phyloP scores from a whole-genome alignment of 371 early-diverging fungal genomes.

The Haplosporangium sp. region DNA sequence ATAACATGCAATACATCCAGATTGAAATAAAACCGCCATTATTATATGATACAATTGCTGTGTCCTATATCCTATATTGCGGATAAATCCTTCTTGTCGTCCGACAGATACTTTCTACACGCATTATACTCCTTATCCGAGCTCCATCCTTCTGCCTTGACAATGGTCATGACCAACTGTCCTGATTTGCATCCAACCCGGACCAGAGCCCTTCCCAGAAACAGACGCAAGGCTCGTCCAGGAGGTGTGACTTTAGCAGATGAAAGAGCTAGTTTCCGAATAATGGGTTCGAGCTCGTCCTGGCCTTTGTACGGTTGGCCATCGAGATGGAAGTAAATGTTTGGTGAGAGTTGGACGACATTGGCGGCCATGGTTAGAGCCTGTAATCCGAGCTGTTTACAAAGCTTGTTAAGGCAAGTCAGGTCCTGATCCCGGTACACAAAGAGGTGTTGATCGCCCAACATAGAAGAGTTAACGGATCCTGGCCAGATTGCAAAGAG shows the following conservation, averaged over 20 bases:
- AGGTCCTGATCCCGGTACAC: slow-evolving; percentile 48
- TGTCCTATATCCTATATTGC: slow-evolving; percentile 7
- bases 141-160: slow-evolving; percentile 54
- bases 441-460: slow-evolving; percentile 52
- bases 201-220: slow-evolving; percentile 37
- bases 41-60: neutral
- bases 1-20: neutral
- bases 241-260: slow-evolving; percentile 41
- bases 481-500: slow-evolving; percentile 50
- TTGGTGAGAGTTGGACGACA: slow-evolving; percentile 36
- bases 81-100: slow-evolving; percentile 22
- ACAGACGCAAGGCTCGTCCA: slow-evolving; percentile 37
- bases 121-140: slow-evolving; percentile 53
- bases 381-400: slow-evolving; percentile 41
- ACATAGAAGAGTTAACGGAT: slow-evolving; percentile 48
- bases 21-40: neutral
- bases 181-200: slow-evolving; percentile 41
- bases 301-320: slow-evolving; percentile 49
- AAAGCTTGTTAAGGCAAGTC: slow-evolving; percentile 44
- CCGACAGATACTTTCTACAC: slow-evolving; percentile 31
- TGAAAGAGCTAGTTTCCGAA: slow-evolving; percentile 38
- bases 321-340: slow-evolving; percentile 39
- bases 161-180: slow-evolving; percentile 47
- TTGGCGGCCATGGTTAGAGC: slow-evolving; percentile 40
- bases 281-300: slow-evolving; percentile 47